Conservation (phyloP, 352 stramenopile genomes). For the Phytopythium boreale region DNA sequence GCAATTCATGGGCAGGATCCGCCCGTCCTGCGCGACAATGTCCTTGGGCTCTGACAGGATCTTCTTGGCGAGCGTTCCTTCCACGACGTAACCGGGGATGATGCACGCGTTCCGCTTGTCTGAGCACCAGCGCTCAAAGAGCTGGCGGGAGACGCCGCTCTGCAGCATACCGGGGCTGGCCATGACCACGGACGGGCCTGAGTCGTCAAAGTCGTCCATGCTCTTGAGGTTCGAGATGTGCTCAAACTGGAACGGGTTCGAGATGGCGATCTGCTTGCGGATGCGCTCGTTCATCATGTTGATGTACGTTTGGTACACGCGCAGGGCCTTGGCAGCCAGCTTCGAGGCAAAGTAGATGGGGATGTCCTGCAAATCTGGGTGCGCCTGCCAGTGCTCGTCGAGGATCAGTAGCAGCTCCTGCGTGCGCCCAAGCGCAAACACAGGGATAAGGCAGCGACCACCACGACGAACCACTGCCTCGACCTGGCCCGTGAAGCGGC, state of each 20-base stretch:
- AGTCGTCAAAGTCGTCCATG: constrained; percentile 97
- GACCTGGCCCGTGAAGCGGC: constrained; percentile 95
- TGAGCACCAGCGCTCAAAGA: constrained; percentile 98
- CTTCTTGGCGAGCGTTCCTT: constrained; percentile 98
- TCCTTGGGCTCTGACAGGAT: constrained; percentile 95
- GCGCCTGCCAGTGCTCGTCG: constrained; percentile 98
- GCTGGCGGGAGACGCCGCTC: constrained; percentile 94
- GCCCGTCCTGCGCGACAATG: constrained; percentile 93
- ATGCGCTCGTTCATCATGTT: constrained; percentile 99
- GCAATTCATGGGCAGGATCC: constrained; percentile 93
- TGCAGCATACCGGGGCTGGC: constrained; percentile 99
- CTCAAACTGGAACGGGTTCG: constrained; percentile 97
- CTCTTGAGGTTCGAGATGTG: constrained; percentile 97
- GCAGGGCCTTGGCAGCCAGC: constrained; percentile 93
- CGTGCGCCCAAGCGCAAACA: constrained; percentile 98
- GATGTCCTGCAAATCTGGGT: constrained; percentile 93
- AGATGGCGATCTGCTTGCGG: constrained; percentile 96
- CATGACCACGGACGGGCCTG: constrained; percentile 98
- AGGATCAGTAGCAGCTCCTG: constrained; percentile 99
- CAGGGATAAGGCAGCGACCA: constrained; percentile 97
- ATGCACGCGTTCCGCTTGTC: constrained; percentile 98
- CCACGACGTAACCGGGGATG: constrained; percentile 98
- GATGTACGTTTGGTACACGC: constrained; percentile 99
- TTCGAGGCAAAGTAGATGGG: constrained; percentile 99
- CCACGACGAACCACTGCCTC: constrained; percentile 95